A percentile compares a stretch with the other conserved stretches of the same genome.
These are phyloP conservation scores for Rhodotorula babjevae DNA, from an alignment of 768 basidiomycete species.

Conservation along the genomic window DNA sequence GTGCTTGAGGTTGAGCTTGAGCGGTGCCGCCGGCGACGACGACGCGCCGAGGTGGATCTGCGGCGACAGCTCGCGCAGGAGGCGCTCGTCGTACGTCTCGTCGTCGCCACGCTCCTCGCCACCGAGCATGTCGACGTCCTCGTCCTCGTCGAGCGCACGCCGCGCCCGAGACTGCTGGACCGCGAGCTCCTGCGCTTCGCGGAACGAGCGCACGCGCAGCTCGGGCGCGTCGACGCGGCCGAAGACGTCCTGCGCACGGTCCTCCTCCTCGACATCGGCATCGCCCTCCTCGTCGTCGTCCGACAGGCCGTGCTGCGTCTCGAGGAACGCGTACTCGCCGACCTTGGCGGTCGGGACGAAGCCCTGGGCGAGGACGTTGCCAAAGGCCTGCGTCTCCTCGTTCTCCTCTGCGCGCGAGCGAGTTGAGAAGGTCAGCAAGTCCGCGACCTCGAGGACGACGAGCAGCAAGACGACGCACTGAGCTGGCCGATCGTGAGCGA, in stretches of 20 bases:
- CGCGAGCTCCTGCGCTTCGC: not conserved
- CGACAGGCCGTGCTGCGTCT: not conserved
- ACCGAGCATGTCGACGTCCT: not conserved
- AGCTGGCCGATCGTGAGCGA: constrained; percentile 8
- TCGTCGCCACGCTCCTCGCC: not conserved
- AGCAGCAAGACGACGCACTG: not conserved
- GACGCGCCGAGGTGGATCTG: not conserved
- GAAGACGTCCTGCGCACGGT: not conserved
- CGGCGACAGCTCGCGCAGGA: not conserved
- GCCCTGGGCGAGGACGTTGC: not conserved
- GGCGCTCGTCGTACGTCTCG: not conserved
- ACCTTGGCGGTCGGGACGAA: not conserved
- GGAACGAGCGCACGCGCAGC: not conserved
- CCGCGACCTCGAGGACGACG: not conserved
- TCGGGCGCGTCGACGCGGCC: not conserved
- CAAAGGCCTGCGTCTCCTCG: constrained; percentile 31
- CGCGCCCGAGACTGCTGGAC: not conserved
- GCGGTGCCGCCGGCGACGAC: constrained; percentile 7
- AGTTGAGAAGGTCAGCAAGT: not conserved
- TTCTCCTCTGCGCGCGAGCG: constrained; percentile 2
- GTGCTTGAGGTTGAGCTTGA: constrained; percentile 20
- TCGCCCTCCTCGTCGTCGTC: not conserved
- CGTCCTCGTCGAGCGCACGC: not conserved
- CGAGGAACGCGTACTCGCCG: constrained; percentile 4
- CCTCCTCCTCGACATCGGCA: not conserved